phyloP scores from a whole-genome alignment of 1,139 yeast species.

The Pichia cactophila region DNA sequence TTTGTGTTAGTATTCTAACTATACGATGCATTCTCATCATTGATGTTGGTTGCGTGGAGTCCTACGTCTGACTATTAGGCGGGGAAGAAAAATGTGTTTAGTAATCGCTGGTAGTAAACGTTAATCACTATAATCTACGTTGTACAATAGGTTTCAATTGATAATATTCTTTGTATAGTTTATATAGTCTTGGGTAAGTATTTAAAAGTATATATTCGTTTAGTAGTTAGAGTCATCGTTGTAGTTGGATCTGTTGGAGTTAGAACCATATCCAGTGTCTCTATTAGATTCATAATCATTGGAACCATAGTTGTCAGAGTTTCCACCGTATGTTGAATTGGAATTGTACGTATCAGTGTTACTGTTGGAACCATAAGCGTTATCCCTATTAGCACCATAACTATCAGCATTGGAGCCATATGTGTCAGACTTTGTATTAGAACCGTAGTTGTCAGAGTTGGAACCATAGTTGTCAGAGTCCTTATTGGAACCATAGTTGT shows the following conservation, averaged over 20 bases:
- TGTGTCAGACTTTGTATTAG: no score
- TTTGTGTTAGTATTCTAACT: neutral
- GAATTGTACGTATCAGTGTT: slow-evolving; percentile 10
- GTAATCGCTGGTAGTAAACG: no score
- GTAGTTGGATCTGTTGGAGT: neutral
- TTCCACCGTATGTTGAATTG: slow-evolving; percentile 6
- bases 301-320: slow-evolving; percentile 4
- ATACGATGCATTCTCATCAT: neutral
- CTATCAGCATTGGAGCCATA: neutral
- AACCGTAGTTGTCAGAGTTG: slow-evolving; percentile 3
- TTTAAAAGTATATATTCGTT: no score
- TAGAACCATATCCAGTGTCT: slow-evolving; percentile 1
- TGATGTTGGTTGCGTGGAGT: neutral
- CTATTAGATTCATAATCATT: slow-evolving; percentile 11
- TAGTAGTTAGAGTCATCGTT: no score
- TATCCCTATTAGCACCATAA: slow-evolving; percentile 7
- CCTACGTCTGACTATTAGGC: neutral
- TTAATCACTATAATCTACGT: no score
- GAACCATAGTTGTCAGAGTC: slow-evolving; percentile 11
- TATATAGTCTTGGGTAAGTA: no score
- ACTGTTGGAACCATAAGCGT: slow-evolving; percentile 9
- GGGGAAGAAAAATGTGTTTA: neutral
- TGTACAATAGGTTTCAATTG: no score
- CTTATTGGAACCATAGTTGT: slow-evolving; percentile 10
- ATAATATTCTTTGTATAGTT: no score